Evolutionary conservation across 2,329 filamentous ascomycete genomes (phyloP).

Genomic region (Reticulascus tulasneorum): DNA sequence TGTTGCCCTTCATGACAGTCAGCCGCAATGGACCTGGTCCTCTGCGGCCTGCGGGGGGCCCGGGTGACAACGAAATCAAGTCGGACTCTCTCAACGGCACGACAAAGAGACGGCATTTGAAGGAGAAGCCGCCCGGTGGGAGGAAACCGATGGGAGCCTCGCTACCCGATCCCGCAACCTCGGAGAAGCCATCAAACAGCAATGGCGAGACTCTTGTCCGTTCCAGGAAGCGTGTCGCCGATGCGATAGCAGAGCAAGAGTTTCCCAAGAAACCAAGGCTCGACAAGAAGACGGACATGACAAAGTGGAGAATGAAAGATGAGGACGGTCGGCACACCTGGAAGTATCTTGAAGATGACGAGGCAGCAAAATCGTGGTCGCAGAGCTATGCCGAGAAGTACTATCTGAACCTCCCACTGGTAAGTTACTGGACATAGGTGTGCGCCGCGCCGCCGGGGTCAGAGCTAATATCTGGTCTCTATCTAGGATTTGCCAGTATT

Average conservation of each 20-base stretch:
- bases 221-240: conserved; percentile 39
- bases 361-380: conserved; percentile 72
- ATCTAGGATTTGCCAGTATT: conserved; percentile 69
- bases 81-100: no score
- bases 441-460: no score
- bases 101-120: no score
- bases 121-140: no score
- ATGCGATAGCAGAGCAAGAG: conserved; percentile 27
- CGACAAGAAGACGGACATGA: conserved; percentile 66
- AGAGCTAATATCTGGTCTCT: conserved; percentile 1
- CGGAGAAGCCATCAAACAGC: no score
- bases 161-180: no score
- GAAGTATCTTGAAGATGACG: conserved; percentile 79
- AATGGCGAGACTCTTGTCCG: conserved; percentile 14
- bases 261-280: conserved; percentile 44
- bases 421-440: conserved; percentile 46
- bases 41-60: no score
- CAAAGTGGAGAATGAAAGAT: conserved; percentile 79
- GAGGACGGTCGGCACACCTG: conserved; percentile 86
- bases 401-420: conserved; percentile 73
- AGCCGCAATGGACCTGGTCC: no score
- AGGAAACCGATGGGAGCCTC: no score
- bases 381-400: conserved; percentile 89
- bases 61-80: no score
- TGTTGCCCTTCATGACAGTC: no score